phyloP scores from a whole-genome alignment of 768 basidiomycete species.

The Termitomyces sp. region DNA sequence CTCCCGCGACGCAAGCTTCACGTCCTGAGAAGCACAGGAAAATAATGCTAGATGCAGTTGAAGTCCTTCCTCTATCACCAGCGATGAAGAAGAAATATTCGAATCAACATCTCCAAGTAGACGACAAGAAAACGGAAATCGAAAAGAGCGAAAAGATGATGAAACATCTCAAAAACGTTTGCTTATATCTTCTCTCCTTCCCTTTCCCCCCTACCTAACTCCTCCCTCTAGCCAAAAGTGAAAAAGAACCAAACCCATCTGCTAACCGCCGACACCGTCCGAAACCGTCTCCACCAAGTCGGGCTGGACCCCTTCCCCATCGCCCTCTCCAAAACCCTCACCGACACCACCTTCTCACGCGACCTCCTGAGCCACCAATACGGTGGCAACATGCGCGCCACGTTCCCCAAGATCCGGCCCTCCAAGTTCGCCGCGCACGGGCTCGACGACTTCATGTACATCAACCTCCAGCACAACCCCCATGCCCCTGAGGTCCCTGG shows the following conservation, averaged over 20 bases:
- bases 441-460: slow-evolving; percentile 29
- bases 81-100: background rate
- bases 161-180: background rate
- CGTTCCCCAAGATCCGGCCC: slow-evolving; percentile 20
- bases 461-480: slow-evolving; percentile 28
- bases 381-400: slow-evolving; percentile 30
- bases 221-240: background rate
- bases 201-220: background rate
- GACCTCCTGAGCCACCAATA: slow-evolving; percentile 26
- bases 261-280: slow-evolving; percentile 2
- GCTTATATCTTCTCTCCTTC: too few species aligned
- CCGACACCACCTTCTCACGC: slow-evolving; percentile 25
- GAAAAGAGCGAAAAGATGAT: background rate
- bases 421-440: slow-evolving; percentile 23
- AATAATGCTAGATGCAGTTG: background rate
- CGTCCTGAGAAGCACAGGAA: background rate
- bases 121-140: background rate
- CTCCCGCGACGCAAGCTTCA: background rate
- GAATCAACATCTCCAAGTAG: background rate
- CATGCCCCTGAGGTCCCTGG: slow-evolving; percentile 33
- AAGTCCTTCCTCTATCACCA: background rate
- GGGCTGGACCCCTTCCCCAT: slow-evolving; percentile 22
- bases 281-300: slow-evolving; percentile 13
- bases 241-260: background rate
- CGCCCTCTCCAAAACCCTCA: slow-evolving; percentile 19